Evolutionary conservation across 306 rosid species (phyloP).

Genomic region (Luffa acutangula): DNA sequence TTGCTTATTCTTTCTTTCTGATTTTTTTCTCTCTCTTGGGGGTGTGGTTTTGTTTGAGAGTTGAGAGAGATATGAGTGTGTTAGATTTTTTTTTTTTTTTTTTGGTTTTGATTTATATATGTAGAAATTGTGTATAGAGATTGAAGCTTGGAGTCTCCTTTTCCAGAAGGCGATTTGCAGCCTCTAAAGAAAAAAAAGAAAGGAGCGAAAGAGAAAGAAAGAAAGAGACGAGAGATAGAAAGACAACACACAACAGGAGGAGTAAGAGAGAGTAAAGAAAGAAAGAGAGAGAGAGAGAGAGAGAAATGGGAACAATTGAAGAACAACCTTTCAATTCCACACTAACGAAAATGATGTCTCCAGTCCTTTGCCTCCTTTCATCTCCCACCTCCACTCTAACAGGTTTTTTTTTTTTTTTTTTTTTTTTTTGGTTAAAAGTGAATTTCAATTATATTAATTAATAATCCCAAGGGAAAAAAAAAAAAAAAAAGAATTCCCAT

Average conservation of each 20-base stretch:
- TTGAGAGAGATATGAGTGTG: too few relatives aligned
- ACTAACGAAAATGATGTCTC: constrained; percentile 72
- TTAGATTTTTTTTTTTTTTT: too few relatives aligned
- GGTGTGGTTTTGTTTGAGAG: constrained; percentile 36
- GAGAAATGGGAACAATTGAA: constrained; percentile 14
- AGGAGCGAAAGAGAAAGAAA: constrained; percentile 60
- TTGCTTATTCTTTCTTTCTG: constrained; percentile 14
- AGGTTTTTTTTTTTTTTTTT: constrained; percentile 29
- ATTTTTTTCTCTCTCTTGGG: constrained; percentile 9
- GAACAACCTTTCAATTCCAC: constrained; percentile 53
- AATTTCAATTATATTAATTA: neutral
- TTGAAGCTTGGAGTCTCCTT: constrained; percentile 30
- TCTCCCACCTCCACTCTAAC: constrained; percentile 38
- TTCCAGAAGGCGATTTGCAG: constrained; percentile 53
- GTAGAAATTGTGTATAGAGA: neutral
- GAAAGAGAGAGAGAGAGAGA: constrained; percentile 17
- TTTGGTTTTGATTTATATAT: neutral
- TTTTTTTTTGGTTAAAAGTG: neutral
- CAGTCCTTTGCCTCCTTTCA: constrained; percentile 55
- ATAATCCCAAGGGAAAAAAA: neutral
- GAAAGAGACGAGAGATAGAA: constrained; percentile 47
- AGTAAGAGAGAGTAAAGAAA: constrained; percentile 13
- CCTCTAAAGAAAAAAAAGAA: constrained; percentile 19
- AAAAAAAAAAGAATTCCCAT: neutral
- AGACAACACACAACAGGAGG: constrained; percentile 28